phyloP scores from a whole-genome alignment of 2,329 filamentous ascomycete genomes.

The Zymoseptoria tritici region DNA sequence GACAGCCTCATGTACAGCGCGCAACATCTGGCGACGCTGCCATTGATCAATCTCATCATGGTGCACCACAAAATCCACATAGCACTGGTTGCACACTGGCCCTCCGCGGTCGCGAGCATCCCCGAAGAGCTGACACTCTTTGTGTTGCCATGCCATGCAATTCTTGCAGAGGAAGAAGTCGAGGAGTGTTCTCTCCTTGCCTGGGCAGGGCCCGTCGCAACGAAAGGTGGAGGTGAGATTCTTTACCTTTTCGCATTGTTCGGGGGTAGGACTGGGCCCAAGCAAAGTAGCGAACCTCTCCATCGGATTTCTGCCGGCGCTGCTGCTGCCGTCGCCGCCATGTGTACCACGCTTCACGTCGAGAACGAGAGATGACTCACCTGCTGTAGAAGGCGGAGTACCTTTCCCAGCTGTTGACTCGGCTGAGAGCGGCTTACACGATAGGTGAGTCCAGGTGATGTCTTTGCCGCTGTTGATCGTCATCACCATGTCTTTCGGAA shows the following conservation, averaged over 20 bases:
- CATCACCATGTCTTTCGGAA: constrained; percentile 4
- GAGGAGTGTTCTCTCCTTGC: constrained; percentile 3
- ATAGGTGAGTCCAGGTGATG: constrained; percentile 10
- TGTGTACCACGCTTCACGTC: not conserved
- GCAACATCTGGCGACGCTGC: constrained; percentile 27
- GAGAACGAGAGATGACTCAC: not conserved
- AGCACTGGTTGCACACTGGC: constrained; percentile 18
- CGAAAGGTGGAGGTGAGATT: constrained; percentile 14
- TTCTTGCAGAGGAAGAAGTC: constrained; percentile 16
- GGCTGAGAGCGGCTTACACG: constrained; percentile 10
- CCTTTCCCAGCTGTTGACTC: not conserved
- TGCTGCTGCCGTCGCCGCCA: not conserved
- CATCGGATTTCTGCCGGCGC: not conserved
- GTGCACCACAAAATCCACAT: constrained; percentile 10
- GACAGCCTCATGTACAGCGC: constrained; percentile 11
- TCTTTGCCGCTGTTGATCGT: not conserved
- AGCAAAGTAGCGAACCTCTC: constrained; percentile 2
- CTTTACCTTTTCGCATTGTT: constrained; percentile 6
- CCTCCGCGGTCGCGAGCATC: constrained; percentile 10
- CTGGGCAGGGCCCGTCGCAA: constrained; percentile 17
- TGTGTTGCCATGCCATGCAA: constrained; percentile 19
- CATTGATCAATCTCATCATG: constrained; percentile 43
- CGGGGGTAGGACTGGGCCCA: constrained; percentile 1
- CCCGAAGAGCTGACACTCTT: constrained; percentile 16
- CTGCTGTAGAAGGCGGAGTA: not conserved